phyloP scores from a whole-genome alignment of 257 asterid species.

The Cinchona pubescens region DNA sequence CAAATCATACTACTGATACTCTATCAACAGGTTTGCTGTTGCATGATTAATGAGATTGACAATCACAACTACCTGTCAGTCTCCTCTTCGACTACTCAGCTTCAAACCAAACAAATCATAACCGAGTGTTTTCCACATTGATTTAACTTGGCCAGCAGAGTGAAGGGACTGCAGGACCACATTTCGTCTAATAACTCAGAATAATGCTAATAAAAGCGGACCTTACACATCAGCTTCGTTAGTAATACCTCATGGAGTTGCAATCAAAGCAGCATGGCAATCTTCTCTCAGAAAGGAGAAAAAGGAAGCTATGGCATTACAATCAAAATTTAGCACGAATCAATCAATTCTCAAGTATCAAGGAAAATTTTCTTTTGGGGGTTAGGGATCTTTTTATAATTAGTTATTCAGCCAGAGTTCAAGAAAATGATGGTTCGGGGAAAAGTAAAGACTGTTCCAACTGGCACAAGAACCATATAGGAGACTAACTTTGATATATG shows the following conservation, averaged over 20 bases:
- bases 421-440: neutral
- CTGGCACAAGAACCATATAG: neutral
- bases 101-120: too few species aligned
- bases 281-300: neutral
- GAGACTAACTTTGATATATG: neutral
- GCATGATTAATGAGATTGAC: neutral
- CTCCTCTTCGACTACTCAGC: neutral
- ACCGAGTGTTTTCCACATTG: too few species aligned
- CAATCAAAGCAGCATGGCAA: too few species aligned
- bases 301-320: neutral
- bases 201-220: neutral
- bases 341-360: neutral
- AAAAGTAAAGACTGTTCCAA: neutral
- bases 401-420: neutral
- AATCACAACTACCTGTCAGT: neutral
- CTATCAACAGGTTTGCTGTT: too few species aligned
- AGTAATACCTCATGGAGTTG: neutral
- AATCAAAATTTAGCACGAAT: too few species aligned
- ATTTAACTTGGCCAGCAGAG: neutral
- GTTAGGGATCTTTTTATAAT: too few species aligned
- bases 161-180: neutral
- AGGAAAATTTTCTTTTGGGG: too few species aligned
- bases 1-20: neutral
- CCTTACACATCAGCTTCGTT: neutral
- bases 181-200: neutral